phyloP scores from a whole-genome alignment of 1,139 yeast genomes.

The Suhomyces terraborum region DNA sequence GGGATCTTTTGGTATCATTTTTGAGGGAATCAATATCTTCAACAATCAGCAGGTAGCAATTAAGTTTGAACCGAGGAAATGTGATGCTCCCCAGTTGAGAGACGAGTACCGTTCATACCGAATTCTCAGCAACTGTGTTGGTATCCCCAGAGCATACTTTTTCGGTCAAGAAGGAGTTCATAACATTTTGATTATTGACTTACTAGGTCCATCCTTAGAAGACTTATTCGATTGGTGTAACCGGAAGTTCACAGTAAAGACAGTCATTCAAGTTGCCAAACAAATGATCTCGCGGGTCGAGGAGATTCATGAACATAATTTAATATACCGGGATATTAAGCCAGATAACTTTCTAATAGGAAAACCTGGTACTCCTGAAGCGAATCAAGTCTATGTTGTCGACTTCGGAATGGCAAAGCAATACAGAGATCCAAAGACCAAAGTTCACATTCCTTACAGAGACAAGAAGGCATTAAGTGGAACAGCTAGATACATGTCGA shows the following conservation, averaged over 20 bases:
- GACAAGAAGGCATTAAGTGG: conserved; percentile 66
- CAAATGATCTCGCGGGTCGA: conserved; percentile 74
- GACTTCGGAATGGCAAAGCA: conserved; percentile 71
- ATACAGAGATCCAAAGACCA: conserved; percentile 61
- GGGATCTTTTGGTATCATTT: conserved; percentile 81
- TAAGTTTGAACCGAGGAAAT: conserved; percentile 76
- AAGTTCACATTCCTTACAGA: conserved; percentile 61
- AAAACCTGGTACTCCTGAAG: conserved; percentile 62
- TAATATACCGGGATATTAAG: conserved; percentile 75
- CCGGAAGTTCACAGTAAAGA: conserved; percentile 64
- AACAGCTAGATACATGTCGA: conserved; percentile 67
- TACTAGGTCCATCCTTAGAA: conserved; percentile 75
- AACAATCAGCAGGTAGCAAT: conserved; percentile 78
- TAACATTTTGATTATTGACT: conserved; percentile 70
- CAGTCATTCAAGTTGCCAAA: conserved; percentile 72
- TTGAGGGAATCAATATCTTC: conserved; percentile 76
- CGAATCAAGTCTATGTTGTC: conserved; percentile 53
- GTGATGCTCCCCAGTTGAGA: conserved; percentile 78
- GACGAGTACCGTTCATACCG: conserved; percentile 78
- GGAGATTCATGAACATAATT: conserved; percentile 65
- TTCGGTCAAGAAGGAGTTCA: conserved; percentile 83
- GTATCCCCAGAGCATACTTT: conserved; percentile 74
- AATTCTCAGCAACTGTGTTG: conserved; percentile 59
- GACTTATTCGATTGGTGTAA: conserved; percentile 85
- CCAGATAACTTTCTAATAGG: conserved; percentile 79